A percentile compares a stretch with the other conserved stretches of the same genome.
Evolutionary conservation across 495 filamentous ascomycete genomes (phyloP).

Genomic region (Penicillium simplicissimum): DNA sequence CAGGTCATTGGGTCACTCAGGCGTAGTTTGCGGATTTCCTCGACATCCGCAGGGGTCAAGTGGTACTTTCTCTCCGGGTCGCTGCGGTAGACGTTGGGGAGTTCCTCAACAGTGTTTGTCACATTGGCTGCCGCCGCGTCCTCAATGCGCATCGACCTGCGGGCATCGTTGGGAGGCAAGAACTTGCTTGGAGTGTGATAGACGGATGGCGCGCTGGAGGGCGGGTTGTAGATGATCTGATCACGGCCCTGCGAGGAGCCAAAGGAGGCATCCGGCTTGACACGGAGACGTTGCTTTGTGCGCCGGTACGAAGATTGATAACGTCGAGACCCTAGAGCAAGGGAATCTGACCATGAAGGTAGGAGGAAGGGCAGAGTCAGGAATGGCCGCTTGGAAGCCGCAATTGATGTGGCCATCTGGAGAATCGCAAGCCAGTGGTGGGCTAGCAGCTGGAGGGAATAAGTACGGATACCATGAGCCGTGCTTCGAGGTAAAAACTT

Average conservation of each 20-base stretch:
- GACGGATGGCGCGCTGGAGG: constrained; percentile 76
- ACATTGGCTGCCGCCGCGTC: constrained; percentile 3
- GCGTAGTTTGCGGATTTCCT: constrained; percentile 75
- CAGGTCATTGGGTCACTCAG: constrained; percentile 65
- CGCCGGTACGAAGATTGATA: constrained; percentile 70
- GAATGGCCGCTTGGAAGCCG: constrained; percentile 40
- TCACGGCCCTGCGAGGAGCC: constrained; percentile 48
- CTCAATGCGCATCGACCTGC: constrained; percentile 55
- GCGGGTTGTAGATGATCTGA: constrained; percentile 92
- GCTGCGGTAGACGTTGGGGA: constrained; percentile 58
- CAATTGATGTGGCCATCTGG: constrained; percentile 36
- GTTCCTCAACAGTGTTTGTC: constrained; percentile 28
- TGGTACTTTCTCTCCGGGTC: constrained; percentile 70
- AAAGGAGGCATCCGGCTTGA: constrained; percentile 75
- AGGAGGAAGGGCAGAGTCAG: constrained; percentile 46
- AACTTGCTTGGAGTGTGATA: constrained; percentile 89
- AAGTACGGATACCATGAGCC: neutral
- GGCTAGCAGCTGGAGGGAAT: neutral
- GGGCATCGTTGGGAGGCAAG: constrained; percentile 75
- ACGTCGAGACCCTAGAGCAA: constrained; percentile 42
- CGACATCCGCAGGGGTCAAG: constrained; percentile 69
- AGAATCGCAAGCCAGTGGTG: constrained; percentile 11
- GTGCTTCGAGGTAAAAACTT: neutral
- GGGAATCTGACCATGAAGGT: constrained; percentile 38
- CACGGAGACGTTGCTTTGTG: constrained; percentile 68